Percentiles rank a stretch among this genome's conserved stretches.
phyloP scores from a whole-genome alignment of 805 yeast species.

The Yarrowia phangngaensis region DNA sequence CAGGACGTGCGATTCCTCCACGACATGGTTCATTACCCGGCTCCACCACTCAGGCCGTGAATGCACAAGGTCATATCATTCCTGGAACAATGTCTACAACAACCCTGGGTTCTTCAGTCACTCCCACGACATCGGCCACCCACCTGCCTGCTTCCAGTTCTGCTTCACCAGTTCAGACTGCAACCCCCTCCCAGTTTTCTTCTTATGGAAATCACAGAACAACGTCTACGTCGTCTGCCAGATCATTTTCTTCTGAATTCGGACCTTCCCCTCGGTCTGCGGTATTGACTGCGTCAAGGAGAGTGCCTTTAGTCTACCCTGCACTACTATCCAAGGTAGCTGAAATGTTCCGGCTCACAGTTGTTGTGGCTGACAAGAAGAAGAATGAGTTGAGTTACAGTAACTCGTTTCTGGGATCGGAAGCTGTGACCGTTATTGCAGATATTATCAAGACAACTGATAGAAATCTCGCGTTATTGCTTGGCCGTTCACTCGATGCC shows the following conservation, averaged over 20 bases:
- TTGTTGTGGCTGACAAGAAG: conserved; percentile 69
- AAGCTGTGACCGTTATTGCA: conserved; percentile 89
- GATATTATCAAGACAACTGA: conserved; percentile 84
- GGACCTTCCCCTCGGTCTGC: conserved; percentile 39
- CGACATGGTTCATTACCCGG: conserved; percentile 1
- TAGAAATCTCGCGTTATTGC: conserved; percentile 77
- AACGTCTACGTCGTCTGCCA: conserved; percentile 18
- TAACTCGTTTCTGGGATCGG: conserved; percentile 89
- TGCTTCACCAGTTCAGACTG: neutral
- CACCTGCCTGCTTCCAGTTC: conserved; percentile 9
- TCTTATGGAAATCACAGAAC: conserved; percentile 21
- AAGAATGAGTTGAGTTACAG: conserved; percentile 90
- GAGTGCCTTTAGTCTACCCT: conserved; percentile 76
- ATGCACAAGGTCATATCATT: conserved; percentile 19
- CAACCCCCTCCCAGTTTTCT: neutral
- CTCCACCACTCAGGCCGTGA: conserved; percentile 13
- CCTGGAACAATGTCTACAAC: conserved; percentile 9
- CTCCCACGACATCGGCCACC: conserved; percentile 9
- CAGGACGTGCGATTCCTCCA: conserved; percentile 14
- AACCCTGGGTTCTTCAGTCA: conserved; percentile 2
- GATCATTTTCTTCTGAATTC: conserved; percentile 11
- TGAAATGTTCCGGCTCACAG: conserved; percentile 61
- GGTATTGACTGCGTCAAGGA: conserved; percentile 47
- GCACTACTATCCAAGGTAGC: conserved; percentile 87
- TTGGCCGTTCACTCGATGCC: conserved; percentile 91